Conservation (phyloP, 2,329 filamentous ascomycete genomes). For the Zasmidium cellare region DNA sequence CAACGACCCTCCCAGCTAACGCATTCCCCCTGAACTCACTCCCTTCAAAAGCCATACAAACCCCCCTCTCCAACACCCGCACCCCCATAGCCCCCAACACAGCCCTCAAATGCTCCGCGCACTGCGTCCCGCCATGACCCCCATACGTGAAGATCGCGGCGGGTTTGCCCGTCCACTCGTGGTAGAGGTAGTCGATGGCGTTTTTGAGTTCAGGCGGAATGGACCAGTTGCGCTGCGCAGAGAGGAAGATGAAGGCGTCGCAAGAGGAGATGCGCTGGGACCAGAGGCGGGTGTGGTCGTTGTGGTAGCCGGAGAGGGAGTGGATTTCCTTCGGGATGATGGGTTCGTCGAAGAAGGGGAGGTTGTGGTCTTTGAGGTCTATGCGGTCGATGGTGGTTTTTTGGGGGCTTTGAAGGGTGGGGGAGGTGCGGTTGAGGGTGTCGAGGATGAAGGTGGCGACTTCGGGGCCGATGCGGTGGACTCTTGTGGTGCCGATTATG, state of each 20-base stretch:
- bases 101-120: background rate
- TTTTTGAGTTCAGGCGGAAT: constrained; percentile 59
- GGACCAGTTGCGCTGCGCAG: constrained; percentile 60
- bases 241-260: constrained; percentile 52
- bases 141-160: constrained; percentile 58
- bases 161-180: constrained; percentile 60
- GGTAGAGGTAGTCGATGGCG: constrained; percentile 61
- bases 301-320: constrained; percentile 34
- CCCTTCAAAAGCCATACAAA: background rate
- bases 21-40: background rate
- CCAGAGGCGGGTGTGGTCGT: constrained; percentile 50
- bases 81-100: background rate
- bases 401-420: background rate
- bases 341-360: constrained; percentile 50
- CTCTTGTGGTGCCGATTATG: constrained; percentile 1
- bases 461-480: background rate
- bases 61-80: background rate
- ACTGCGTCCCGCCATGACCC: constrained; percentile 40
- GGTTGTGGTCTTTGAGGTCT: constrained; percentile 42
- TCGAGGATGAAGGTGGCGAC: constrained; percentile 3
- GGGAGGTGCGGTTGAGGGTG: background rate
- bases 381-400: constrained; percentile 19
- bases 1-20: background rate
- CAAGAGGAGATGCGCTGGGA: constrained; percentile 45
- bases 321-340: constrained; percentile 35